phyloP scores from a whole-genome alignment of 192 early-diverging fungal species.

The Paraglomus brasilianum region DNA sequence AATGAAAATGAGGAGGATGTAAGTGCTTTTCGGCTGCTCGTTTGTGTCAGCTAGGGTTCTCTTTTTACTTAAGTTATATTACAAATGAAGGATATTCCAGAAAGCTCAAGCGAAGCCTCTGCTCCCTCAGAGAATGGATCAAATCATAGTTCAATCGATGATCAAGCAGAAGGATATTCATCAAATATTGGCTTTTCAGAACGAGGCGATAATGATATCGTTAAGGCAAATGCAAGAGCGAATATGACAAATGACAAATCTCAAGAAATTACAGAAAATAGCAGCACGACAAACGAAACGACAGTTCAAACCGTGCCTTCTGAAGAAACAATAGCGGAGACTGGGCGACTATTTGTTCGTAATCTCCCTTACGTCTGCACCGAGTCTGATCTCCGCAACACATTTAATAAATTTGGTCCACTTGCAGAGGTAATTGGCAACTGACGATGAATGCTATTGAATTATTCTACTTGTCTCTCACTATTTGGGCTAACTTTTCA shows the following conservation, averaged over 20 bases:
- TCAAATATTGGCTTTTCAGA: not conserved
- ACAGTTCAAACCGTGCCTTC: constrained; percentile 32
- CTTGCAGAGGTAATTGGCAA: constrained; percentile 68
- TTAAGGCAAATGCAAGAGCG: constrained; percentile 28
- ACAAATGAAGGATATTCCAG: no score
- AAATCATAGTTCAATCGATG: no score
- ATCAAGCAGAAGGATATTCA: no score
- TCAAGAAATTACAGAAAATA: constrained; percentile 37
- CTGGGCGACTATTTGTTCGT: constrained; percentile 90
- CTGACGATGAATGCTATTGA: not conserved
- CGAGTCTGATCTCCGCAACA: constrained; percentile 77
- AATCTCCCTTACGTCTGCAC: constrained; percentile 92
- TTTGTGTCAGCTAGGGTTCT: no score
- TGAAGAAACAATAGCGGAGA: constrained; percentile 78
- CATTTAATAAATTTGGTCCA: constrained; percentile 87
- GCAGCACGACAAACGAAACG: constrained; percentile 31
- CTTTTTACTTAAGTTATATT: no score
- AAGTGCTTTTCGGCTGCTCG: not conserved
- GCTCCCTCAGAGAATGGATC: no score
- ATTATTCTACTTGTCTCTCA: not conserved
- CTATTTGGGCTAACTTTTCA: constrained; percentile 2
- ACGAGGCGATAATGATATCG: constrained; percentile 23
- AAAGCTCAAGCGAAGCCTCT: no score
- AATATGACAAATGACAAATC: constrained; percentile 11
- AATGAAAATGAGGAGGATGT: constrained; percentile 32